A percentile compares a stretch with the other conserved stretches of the same genome.
These are phyloP conservation scores for Musa schizocarpa DNA, from an alignment of 176 grass and related monocot genomes.

Conservation along the genomic window DNA sequence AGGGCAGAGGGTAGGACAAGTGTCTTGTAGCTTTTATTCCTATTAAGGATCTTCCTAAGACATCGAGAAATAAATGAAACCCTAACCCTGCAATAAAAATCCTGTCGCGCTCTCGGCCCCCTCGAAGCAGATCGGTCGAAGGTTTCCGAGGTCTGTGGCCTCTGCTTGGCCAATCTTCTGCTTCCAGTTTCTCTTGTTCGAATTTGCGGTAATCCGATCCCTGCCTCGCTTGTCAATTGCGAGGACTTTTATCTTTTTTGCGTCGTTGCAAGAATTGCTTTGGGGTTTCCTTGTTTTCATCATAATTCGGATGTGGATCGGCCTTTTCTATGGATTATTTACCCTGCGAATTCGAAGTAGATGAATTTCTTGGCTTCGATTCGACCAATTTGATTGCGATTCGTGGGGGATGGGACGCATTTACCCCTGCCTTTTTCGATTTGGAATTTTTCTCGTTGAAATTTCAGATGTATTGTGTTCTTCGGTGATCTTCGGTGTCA, in stretches of 20 bases:
- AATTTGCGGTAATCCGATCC: neutral
- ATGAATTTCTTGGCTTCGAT: neutral
- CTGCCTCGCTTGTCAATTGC: neutral
- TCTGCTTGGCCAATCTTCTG: neutral
- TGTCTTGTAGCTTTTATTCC: neutral
- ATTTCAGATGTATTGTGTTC: neutral
- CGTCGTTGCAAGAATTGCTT: neutral
- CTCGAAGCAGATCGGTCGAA: neutral
- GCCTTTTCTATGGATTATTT: no score
- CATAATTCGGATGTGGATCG: no score
- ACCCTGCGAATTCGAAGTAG: neutral
- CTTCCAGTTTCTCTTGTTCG: neutral
- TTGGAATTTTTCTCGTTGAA: neutral
- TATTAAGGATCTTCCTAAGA: neutral
- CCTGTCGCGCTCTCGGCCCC: neutral
- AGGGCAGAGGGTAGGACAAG: no score
- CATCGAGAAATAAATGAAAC: neutral
- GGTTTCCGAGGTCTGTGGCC: neutral
- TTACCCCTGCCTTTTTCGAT: neutral
- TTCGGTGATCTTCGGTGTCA: no score
- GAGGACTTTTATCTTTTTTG: neutral
- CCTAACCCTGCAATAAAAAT: neutral
- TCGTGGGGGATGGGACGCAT: neutral
- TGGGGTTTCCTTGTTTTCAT: neutral
- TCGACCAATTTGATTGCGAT: neutral